Evolutionary conservation across 352 stramenopile genomes (phyloP), one percentile per base, ranked within the genome.

Genomic region (Sclerospora graminicola): DNA sequence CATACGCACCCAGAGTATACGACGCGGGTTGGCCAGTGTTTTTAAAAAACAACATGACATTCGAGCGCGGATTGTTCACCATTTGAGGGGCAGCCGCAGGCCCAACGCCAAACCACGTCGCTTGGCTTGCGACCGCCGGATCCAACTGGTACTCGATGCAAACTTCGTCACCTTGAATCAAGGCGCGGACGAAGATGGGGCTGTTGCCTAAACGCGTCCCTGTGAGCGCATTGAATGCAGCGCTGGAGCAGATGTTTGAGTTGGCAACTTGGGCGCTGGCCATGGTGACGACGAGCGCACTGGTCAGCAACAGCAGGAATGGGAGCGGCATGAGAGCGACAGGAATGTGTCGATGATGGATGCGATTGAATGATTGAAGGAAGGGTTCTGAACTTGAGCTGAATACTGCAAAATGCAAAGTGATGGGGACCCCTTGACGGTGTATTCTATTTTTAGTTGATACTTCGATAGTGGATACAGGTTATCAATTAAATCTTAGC

Each of bases 1-100:
- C 48, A 52, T 88, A 80, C 46, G 57, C 69, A 10, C 55, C 58
- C 27, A 89, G 56, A 18, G 66, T 19, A 39, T 76, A 82, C 16
- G 70, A 66, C 41, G 66, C 58, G 11, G 69, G 68, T 9, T 32
- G 31, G 26, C 61, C 62, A 8, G 28, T 45, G 19, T 67, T 51
- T 47, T 63, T 61, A 41, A 72, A 67, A 53, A 83, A 85, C 40
- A 88, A 60, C 69, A 91, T 81, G 31, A 82, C 77, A 50, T 84
- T 91, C 27, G 63, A 59, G 10, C 34, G 46, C 4, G 80, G 80
- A 29, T 55, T 72, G 60, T 72, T 88, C 43, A 88, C 76, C 74
- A 89, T 91, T 11, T 51, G 40, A 10, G 57, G 48, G 10, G 21
- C 49, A 1, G 46, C 51, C 1, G 77, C 60, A 33, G 79, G 52